Evolutionary conservation across 148 eudicot genomes (phyloP).

Genomic region (Fallopia convolvulus): DNA sequence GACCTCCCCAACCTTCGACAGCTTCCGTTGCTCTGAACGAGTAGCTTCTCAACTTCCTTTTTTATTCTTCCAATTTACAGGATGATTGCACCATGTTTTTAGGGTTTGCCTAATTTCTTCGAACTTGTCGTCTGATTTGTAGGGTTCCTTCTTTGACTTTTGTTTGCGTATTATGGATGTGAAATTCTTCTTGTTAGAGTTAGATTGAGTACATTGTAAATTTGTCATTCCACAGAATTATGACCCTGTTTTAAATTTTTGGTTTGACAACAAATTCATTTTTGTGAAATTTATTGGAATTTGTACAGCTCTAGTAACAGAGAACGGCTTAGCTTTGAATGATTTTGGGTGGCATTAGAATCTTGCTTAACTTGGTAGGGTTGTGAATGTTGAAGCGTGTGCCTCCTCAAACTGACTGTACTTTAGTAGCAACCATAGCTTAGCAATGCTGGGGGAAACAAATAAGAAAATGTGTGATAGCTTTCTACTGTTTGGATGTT

Average conservation of each 20-base stretch:
- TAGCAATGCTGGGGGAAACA: background rate
- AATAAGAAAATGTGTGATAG: background rate
- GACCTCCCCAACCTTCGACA: background rate
- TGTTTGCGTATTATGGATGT: background rate
- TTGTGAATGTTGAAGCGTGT: background rate
- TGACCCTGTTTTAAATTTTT: background rate
- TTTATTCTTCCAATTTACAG: background rate
- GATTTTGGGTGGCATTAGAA: background rate
- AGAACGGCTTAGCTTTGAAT: no score
- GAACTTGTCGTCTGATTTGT: background rate
- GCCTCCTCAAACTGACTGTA: background rate
- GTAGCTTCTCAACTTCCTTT: background rate
- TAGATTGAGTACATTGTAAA: background rate
- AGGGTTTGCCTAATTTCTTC: background rate
- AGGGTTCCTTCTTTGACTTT: background rate
- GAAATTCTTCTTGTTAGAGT: background rate
- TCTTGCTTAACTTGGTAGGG: background rate
- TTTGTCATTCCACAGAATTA: background rate
- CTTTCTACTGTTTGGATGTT: background rate
- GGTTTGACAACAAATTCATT: background rate
- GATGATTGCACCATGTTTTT: background rate
- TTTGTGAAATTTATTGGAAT: no score
- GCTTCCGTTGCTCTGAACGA: background rate
- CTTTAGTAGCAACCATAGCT: background rate
- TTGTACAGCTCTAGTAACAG: no score